Base-by-base conservation (phyloP, 371 early-diverging fungal species). In the Actinomortierella wolfii region DNA sequence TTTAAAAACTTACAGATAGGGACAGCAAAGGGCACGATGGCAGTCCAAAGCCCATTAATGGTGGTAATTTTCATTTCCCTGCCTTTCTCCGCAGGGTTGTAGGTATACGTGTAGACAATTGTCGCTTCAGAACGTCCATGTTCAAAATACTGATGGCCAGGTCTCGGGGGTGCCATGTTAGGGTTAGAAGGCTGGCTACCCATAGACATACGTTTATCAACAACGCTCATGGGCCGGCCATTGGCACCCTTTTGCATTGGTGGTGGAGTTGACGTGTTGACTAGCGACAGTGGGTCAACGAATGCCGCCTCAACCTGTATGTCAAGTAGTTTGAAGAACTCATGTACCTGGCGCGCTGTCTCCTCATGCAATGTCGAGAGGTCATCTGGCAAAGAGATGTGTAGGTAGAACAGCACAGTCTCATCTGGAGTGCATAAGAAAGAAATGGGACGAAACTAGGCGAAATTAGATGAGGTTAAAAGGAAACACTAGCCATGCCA, bases 261-360 rank as follows among this genome's bases (percentile, higher is more conserved):
- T 11, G 34, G 34, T 34, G n/a, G n/a, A n/a, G 34, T 34, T 3
- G 8, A 8, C 18, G 46, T 53, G 23, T 50, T 57, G 6, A 55
- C 69, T 15, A 73, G 60, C 6, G 70, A 56, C 8, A 60, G 50
- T 28, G 74, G 51, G 51, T 84, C 87, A 2, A 76, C 69, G 62
- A 83, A 79, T 6, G 84, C 79, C 0, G 86, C 84, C 56, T 86
- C 86, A 11, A 86, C 65, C 26, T 83, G 83, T n/a, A 86, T 80
- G 65, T 86, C 86, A 4, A 86, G 78, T 17, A 81, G 77, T 29
- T 79, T 73, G 45, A 78, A 86, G 52, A 86, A 83, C 1, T 76
- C 61, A 18, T 59, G 50, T 54, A 73, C 67, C 24, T 67, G 63
- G 18, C 57, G 55, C 11, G 40, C 57, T 1, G 74, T 73, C 7